Evolutionary conservation across 139 green algal genomes (phyloP).

Genomic region (Chlorella ohadii): DNA sequence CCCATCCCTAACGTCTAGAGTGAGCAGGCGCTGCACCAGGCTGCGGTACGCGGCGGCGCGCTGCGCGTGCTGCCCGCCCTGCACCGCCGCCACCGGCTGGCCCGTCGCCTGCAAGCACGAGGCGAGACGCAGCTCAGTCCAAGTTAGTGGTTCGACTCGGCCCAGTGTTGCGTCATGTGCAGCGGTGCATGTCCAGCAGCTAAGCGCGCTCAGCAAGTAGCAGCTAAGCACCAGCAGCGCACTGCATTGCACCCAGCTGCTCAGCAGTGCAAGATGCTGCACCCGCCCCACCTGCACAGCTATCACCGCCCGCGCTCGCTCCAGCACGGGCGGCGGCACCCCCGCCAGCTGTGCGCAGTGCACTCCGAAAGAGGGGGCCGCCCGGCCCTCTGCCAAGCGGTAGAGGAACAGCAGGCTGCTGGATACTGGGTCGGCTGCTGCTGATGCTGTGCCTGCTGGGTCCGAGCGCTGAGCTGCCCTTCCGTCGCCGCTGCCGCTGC

Average conservation of each 20-base stretch:
- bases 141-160: too few relatives aligned
- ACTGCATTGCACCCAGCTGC: too few relatives aligned
- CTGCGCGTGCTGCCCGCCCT: neutral
- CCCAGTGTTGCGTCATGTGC: too few relatives aligned
- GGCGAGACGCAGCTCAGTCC: too few relatives aligned
- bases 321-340: conserved; percentile 23
- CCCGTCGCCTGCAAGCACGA: neutral
- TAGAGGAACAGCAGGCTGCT: conserved; percentile 78
- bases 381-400: conserved; percentile 64
- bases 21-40: conserved; percentile 26
- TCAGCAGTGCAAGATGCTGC: too few relatives aligned
- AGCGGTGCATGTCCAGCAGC: too few relatives aligned
- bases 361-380: conserved; percentile 74
- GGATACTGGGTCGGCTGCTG: neutral
- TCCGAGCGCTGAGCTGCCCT: neutral
- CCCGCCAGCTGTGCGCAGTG: conserved; percentile 60
- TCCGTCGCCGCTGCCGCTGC: conserved; percentile 11
- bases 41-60: neutral
- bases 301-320: conserved; percentile 19
- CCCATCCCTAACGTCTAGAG: neutral
- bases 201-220: too few relatives aligned
- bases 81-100: neutral
- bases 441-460: neutral
- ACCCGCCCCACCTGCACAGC: neutral
- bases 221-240: too few relatives aligned